phyloP scores from a whole-genome alignment of 2,329 filamentous ascomycete genomes.

The Aspergillus costaricaensis region DNA sequence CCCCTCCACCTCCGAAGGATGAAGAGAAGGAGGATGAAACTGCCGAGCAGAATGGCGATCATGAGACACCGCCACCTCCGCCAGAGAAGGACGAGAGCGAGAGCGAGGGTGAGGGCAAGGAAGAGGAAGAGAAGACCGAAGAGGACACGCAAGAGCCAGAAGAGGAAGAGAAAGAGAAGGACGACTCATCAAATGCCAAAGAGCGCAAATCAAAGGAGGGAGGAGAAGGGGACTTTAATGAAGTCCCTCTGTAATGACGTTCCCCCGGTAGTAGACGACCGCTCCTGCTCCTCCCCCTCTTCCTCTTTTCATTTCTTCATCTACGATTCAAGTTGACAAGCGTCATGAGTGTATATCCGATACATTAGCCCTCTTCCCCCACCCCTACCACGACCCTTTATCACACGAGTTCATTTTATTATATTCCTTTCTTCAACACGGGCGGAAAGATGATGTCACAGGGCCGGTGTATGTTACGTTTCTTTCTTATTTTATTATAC shows the following conservation, averaged over 20 bases:
- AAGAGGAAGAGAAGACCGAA: slow-evolving; percentile 16
- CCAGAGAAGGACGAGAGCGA: slow-evolving; percentile 15
- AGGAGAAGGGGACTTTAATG: slow-evolving; percentile 38
- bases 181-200: slow-evolving; percentile 19
- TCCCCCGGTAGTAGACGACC: slow-evolving; percentile 4
- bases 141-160: slow-evolving; percentile 22
- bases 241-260: slow-evolving; percentile 34
- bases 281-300: slow-evolving; percentile 15
- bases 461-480: not conserved
- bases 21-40: slow-evolving; percentile 23
- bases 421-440: not conserved
- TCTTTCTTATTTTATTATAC: not conserved
- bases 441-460: not conserved
- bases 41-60: slow-evolving; percentile 9
- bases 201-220: slow-evolving; percentile 36
- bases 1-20: slow-evolving; percentile 34
- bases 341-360: slow-evolving; percentile 5
- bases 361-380: slow-evolving; percentile 5
- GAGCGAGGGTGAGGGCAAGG: slow-evolving; percentile 12
- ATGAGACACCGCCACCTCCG: not conserved
- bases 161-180: slow-evolving; percentile 20
- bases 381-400: slow-evolving; percentile 14
- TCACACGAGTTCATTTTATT: slow-evolving; percentile 16
- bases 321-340: slow-evolving; percentile 8
- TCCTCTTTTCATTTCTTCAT: slow-evolving; percentile 20